Evolutionary conservation across 208 protist species (phyloP).

Genomic region (Tritrichomonas foetus): DNA sequence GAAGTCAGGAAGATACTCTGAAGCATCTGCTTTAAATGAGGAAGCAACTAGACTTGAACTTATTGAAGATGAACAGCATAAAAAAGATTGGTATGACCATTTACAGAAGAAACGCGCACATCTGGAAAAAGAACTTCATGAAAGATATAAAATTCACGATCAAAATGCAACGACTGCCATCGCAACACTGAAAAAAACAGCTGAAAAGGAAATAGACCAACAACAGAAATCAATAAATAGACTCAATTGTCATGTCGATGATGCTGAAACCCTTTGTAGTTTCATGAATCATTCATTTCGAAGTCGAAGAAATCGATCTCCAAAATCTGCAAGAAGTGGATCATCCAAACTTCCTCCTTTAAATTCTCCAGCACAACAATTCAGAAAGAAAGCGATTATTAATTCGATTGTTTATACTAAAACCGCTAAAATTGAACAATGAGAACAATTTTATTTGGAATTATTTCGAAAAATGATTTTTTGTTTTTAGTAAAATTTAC

Average conservation of each 20-base stretch:
- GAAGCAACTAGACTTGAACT: neutral
- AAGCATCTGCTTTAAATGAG: neutral
- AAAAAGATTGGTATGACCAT: neutral
- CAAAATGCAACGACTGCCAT: neutral
- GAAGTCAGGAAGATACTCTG: neutral
- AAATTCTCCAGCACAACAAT: neutral
- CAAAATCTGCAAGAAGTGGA: neutral
- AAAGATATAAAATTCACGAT: neutral
- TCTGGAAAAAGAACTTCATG: neutral
- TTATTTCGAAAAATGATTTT: too few species aligned
- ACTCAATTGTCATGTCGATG: neutral
- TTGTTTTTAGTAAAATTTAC: too few species aligned
- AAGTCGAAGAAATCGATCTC: neutral
- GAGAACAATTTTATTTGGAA: too few species aligned
- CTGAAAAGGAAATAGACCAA: neutral
- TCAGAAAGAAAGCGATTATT: neutral
- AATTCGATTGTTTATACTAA: slow-evolving; percentile 30
- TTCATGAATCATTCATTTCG: too few species aligned
- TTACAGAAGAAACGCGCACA: neutral
- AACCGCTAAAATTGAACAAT: too few species aligned
- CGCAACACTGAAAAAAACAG: neutral
- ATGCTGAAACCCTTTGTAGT: too few species aligned
- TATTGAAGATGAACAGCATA: neutral
- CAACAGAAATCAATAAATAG: neutral
- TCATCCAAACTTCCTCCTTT: neutral